phyloP scores from a whole-genome alignment of 768 basidiomycete species.

The Auriscalpium vulgare region DNA sequence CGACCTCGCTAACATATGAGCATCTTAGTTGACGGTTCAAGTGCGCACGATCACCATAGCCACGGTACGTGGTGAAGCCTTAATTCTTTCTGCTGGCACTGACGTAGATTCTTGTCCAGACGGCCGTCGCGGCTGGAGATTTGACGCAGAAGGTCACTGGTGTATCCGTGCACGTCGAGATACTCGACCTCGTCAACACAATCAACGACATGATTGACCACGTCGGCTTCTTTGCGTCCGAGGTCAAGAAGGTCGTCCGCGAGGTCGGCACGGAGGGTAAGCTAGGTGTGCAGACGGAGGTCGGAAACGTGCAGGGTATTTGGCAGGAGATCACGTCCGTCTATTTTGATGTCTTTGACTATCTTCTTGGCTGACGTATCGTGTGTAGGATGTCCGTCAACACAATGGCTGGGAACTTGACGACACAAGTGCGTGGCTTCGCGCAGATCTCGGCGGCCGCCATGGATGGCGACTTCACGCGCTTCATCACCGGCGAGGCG shows the following conservation, averaged over 20 bases:
- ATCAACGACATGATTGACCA: slow-evolving; percentile 87
- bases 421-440: slow-evolving; percentile 98
- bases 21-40: slow-evolving; percentile 73
- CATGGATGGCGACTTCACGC: slow-evolving; percentile 97
- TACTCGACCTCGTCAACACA: slow-evolving; percentile 91
- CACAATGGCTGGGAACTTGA: slow-evolving; percentile 93
- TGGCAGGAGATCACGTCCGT: slow-evolving; percentile 98
- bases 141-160: slow-evolving; percentile 90
- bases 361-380: slow-evolving; percentile 13
- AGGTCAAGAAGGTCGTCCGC: slow-evolving; percentile 91
- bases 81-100: not conserved
- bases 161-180: slow-evolving; percentile 91
- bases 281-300: slow-evolving; percentile 94
- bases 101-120: slow-evolving; percentile 31
- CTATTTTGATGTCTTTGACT: not conserved
- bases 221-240: slow-evolving; percentile 60
- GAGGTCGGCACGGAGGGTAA: slow-evolving; percentile 99
- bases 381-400: slow-evolving; percentile 82
- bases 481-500: slow-evolving; percentile 98
- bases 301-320: slow-evolving; percentile 93
- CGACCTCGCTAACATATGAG: not conserved
- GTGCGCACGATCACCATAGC: slow-evolving; percentile 90
- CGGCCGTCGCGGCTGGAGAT: slow-evolving; percentile 90
- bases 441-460: slow-evolving; percentile 98
- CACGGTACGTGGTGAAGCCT: slow-evolving; percentile 45